These are phyloP conservation scores for Macadamia tetraphylla DNA, from an alignment of 164 flowering plant species.

Conservation along the genomic window DNA sequence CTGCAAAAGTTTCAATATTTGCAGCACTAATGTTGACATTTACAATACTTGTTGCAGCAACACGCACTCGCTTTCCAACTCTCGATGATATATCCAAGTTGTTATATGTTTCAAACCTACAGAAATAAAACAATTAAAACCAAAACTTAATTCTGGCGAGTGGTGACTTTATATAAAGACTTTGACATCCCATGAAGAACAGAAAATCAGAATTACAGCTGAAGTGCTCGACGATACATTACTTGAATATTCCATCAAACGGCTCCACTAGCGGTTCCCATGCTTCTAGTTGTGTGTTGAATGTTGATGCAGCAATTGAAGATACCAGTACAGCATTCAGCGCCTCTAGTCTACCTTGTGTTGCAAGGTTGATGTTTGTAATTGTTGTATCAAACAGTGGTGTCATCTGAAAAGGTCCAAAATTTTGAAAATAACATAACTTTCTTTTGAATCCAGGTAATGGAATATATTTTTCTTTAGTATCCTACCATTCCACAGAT, in stretches of 20 bases:
- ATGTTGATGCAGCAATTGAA: slow-evolving; percentile 95
- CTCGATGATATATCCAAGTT: slow-evolving; percentile 32
- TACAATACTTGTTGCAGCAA: slow-evolving; percentile 77
- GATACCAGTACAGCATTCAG: slow-evolving; percentile 93
- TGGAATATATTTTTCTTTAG: neutral
- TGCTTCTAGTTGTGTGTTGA: slow-evolving; percentile 81
- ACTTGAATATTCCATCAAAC: slow-evolving; percentile 99
- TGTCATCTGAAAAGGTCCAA: slow-evolving; percentile 62
- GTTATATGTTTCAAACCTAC: slow-evolving; percentile 85
- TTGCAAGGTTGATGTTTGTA: slow-evolving; percentile 86
- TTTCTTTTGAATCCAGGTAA: neutral
- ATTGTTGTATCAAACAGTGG: slow-evolving; percentile 86
- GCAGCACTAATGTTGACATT: slow-evolving; percentile 89
- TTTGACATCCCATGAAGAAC: neutral
- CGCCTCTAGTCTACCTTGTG: slow-evolving; percentile 81
- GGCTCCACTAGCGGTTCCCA: slow-evolving; percentile 99
- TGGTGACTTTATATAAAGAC: neutral
- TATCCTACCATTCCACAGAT: slow-evolving; percentile 81
- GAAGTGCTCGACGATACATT: slow-evolving; percentile 5
- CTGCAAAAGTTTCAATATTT: slow-evolving; percentile 65
- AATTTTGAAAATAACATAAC: neutral
- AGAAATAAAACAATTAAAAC: slow-evolving; percentile 12
- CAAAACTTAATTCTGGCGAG: neutral
- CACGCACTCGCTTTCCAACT: slow-evolving; percentile 66
- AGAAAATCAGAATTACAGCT: neutral